Conservation (phyloP, 2,329 filamentous ascomycete genomes). For the Penicillium expansum region DNA sequence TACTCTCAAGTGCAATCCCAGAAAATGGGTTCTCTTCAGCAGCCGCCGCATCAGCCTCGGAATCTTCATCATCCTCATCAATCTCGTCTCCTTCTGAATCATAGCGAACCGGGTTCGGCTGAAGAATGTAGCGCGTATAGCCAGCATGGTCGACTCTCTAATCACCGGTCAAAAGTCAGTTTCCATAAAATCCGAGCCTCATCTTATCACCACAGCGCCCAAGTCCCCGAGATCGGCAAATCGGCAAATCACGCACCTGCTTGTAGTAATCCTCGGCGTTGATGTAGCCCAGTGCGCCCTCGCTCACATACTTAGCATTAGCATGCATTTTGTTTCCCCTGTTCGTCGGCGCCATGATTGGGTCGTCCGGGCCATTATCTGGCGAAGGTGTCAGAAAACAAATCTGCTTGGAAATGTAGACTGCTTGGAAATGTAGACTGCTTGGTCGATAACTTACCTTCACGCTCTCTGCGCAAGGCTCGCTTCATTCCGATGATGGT, state of each 20-base stretch:
- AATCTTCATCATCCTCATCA: conserved; percentile 57
- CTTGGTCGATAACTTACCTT: conserved; percentile 36
- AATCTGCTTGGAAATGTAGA: background rate
- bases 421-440: background rate
- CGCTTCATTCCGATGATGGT: conserved; percentile 56
- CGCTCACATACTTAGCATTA: conserved; percentile 56
- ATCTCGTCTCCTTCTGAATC: conserved; percentile 64
- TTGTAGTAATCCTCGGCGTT: conserved; percentile 54
- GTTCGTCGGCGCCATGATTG: conserved; percentile 55
- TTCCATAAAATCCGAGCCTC: background rate
- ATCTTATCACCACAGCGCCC: conserved; percentile 5
- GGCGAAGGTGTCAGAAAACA: conserved; percentile 12
- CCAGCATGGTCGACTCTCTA: conserved; percentile 62
- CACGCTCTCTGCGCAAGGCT: conserved; percentile 48
- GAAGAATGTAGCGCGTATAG: conserved; percentile 59
- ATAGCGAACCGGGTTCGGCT: conserved; percentile 58
- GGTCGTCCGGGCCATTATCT: conserved; percentile 50
- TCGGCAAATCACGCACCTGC: conserved; percentile 44
- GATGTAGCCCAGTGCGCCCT: conserved; percentile 53
- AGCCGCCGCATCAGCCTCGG: conserved; percentile 57
- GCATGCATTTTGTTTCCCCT: conserved; percentile 61
- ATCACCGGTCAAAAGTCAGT: conserved; percentile 11
- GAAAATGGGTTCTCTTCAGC: conserved; percentile 62
- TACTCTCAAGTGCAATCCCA: conserved; percentile 57
- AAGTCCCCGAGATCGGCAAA: background rate